A percentile compares a stretch with the other conserved stretches of the same genome.
These are phyloP conservation scores for Cryphonectria radicalis DNA, from an alignment of 2,329 filamentous ascomycete species.

Conservation along the genomic window DNA sequence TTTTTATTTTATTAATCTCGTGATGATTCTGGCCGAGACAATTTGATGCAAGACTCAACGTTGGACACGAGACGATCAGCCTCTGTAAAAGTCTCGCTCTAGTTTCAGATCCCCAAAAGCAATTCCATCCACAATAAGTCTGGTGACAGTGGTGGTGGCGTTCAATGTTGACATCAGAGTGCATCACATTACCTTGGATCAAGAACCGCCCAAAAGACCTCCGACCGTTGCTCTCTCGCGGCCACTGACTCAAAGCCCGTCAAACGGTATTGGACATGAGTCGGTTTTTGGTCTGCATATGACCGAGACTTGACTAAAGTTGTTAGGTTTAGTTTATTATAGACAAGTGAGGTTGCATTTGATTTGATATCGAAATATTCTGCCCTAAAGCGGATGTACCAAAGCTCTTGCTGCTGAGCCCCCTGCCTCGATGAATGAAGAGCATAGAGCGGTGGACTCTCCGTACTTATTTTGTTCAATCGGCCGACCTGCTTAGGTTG, in stretches of 20 bases:
- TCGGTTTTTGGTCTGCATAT: not conserved
- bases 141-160: slow-evolving; percentile 28
- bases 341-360: not conserved
- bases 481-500: not conserved
- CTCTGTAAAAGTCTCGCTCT: slow-evolving; percentile 27
- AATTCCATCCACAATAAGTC: slow-evolving; percentile 15
- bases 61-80: slow-evolving; percentile 24
- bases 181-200: slow-evolving; percentile 8
- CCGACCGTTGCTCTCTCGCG: not conserved
- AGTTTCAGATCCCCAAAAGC: slow-evolving; percentile 25
- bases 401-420: not conserved
- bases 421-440: not conserved
- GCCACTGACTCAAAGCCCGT: not conserved
- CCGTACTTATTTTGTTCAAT: not conserved
- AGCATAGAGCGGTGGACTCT: not conserved
- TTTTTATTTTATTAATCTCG: too few relatives aligned
- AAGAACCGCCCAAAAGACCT: not conserved
- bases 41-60: not conserved
- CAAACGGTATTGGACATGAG: not conserved
- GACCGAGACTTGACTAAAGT: not conserved
- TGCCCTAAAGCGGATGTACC: not conserved
- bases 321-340: not conserved
- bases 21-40: not conserved
- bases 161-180: slow-evolving; percentile 28
- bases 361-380: not conserved